A percentile compares a stretch with the other conserved stretches of the same genome.
These are phyloP conservation scores for Plantago ovata DNA, from an alignment of 257 asterid genomes.

Conservation along the genomic window DNA sequence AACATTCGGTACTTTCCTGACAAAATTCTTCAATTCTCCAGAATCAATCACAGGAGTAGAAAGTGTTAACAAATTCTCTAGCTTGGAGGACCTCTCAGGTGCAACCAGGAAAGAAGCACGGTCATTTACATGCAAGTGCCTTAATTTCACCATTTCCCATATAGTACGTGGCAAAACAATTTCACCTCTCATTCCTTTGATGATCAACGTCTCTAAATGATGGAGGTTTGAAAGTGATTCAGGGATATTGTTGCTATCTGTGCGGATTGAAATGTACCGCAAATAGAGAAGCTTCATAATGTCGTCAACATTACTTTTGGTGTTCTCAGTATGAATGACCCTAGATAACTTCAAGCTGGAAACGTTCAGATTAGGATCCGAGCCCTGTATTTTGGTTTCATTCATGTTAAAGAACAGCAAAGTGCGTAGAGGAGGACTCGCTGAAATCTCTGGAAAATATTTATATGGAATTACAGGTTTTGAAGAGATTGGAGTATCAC, in stretches of 20 bases:
- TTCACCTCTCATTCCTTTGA: neutral
- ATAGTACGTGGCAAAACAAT: neutral
- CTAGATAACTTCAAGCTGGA: neutral
- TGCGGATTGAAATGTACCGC: neutral
- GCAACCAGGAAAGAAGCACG: neutral
- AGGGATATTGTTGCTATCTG: neutral
- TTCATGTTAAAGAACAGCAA: neutral
- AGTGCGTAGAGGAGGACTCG: too few species aligned
- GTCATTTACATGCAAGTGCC: neutral
- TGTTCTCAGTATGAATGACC: neutral
- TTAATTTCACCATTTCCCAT: neutral
- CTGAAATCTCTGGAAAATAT: too few species aligned
- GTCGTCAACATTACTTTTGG: neutral
- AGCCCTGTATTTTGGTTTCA: neutral
- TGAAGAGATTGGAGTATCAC: too few species aligned
- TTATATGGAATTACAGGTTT: too few species aligned
- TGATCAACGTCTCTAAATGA: neutral
- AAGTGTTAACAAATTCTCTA: neutral
- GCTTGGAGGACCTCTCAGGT: neutral
- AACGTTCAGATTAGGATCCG: neutral
- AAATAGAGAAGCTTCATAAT: neutral
- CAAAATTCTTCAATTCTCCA: too few species aligned
- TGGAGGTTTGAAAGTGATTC: neutral
- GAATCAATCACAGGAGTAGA: too few species aligned
- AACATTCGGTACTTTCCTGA: too few species aligned